These are phyloP conservation scores for Aspergillus tubingensis DNA, from an alignment of 2,329 filamentous ascomycete genomes.

Conservation along the genomic window DNA sequence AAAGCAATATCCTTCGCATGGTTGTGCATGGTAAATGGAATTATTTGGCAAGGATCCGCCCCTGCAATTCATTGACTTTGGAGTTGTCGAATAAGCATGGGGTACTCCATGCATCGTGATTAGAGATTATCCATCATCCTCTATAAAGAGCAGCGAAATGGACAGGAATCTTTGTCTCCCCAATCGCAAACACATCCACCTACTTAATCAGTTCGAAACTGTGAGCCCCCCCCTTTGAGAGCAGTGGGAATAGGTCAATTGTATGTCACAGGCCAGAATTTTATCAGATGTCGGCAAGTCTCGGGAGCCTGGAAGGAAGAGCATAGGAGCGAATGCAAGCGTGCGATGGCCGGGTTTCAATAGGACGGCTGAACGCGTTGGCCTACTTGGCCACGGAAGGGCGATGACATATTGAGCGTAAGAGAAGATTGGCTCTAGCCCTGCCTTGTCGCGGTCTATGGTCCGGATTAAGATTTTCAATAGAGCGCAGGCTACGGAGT, in stretches of 20 bases:
- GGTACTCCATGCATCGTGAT: conserved; percentile 1
- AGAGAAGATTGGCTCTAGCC: conserved; percentile 1
- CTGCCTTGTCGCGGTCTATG: background rate
- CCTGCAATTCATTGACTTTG: conserved; percentile 4
- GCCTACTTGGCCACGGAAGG: conserved; percentile 7
- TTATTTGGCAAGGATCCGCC: conserved; percentile 16
- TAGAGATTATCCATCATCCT: background rate
- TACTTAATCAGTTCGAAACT: background rate
- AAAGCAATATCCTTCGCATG: conserved; percentile 12
- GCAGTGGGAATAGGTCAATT: background rate
- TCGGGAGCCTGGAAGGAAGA: background rate
- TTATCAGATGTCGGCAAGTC: background rate
- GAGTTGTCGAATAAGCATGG: conserved; percentile 3
- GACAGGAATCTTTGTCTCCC: background rate
- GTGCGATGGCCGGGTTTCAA: background rate
- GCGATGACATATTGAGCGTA: conserved; percentile 4
- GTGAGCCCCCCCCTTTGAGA: background rate
- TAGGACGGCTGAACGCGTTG: background rate
- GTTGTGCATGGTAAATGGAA: conserved; percentile 18
- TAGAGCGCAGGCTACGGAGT: conserved; percentile 4
- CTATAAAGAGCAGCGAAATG: background rate
- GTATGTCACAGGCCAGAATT: background rate
- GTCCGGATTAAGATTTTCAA: conserved; percentile 6
- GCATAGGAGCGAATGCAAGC: background rate
- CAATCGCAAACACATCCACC: background rate